These are phyloP conservation scores for Geranomyces variabilis DNA, from an alignment of 192 early-diverging fungal genomes.

Conservation along the genomic window DNA sequence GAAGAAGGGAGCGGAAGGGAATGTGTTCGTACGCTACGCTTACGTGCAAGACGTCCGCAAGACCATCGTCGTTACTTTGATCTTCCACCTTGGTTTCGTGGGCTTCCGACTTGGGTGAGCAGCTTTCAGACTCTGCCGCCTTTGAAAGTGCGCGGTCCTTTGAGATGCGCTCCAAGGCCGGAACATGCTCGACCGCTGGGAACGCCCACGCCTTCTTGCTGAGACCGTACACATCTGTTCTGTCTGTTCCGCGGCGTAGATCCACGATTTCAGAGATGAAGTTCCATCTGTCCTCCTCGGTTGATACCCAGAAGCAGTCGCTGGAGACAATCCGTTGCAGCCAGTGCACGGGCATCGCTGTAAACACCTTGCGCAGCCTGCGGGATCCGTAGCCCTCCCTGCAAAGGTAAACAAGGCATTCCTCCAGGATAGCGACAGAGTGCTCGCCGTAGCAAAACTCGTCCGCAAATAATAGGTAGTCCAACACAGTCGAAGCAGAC, in stretches of 20 bases:
- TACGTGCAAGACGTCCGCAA: not conserved
- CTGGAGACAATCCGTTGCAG: slow-evolving; percentile 41
- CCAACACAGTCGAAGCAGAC: slow-evolving; percentile 34
- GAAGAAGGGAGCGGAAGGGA: slow-evolving; percentile 21
- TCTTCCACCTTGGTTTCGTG: not conserved
- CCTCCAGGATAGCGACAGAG: slow-evolving; percentile 42
- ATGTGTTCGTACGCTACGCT: slow-evolving; percentile 19
- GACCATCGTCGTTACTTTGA: not conserved
- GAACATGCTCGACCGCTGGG: not conserved
- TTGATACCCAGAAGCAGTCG: slow-evolving; percentile 44
- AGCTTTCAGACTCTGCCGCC: not conserved
- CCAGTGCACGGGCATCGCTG: slow-evolving; percentile 37
- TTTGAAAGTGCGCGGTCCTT: not conserved
- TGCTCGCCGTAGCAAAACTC: slow-evolving; percentile 43
- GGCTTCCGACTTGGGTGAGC: not conserved
- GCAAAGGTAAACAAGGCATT: slow-evolving; percentile 42
- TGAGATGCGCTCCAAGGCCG: not conserved
- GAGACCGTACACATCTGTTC: not conserved
- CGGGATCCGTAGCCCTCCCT: slow-evolving; percentile 35
- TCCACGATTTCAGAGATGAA: slow-evolving; percentile 38
- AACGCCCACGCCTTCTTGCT: not conserved
- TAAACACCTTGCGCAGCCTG: slow-evolving; percentile 26
- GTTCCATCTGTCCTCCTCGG: slow-evolving; percentile 39
- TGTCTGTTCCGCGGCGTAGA: not conserved
- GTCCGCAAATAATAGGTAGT: slow-evolving; percentile 42